Conservation (phyloP, 2,329 filamentous ascomycete genomes). For the Chrysoporthe cubensis region DNA sequence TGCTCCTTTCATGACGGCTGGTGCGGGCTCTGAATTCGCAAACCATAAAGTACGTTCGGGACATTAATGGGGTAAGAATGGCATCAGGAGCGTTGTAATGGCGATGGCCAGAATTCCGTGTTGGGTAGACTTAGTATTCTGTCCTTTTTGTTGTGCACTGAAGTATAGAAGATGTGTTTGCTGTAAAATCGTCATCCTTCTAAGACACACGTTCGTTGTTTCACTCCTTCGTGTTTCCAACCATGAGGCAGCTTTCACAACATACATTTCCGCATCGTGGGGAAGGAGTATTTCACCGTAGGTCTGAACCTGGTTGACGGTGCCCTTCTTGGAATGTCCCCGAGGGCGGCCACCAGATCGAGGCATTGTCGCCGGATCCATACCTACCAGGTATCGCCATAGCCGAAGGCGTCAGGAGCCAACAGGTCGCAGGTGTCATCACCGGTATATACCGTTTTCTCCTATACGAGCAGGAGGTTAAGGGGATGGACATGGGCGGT, state of each 20-base stretch:
- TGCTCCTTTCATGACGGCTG: background rate
- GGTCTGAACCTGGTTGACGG: too few relatives aligned
- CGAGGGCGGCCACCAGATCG: background rate
- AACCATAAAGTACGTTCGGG: too few relatives aligned
- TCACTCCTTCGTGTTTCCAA: background rate
- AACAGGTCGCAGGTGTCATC: background rate
- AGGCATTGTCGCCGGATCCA: background rate
- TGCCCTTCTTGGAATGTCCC: background rate
- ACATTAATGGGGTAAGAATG: too few relatives aligned
- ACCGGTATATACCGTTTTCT: slow-evolving; percentile 50
- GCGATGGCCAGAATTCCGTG: too few relatives aligned
- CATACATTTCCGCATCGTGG: slow-evolving; percentile 28
- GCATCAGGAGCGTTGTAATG: too few relatives aligned
- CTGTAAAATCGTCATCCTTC: background rate
- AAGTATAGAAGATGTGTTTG: too few relatives aligned
- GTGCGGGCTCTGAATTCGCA: too few relatives aligned
- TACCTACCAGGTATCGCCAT: background rate
- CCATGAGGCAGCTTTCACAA: slow-evolving; percentile 17
- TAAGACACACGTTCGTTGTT: background rate
- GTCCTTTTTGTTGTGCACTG: too few relatives aligned
- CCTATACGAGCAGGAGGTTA: slow-evolving; percentile 45
- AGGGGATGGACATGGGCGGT: slow-evolving; percentile 40
- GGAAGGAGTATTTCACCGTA: slow-evolving; percentile 28
- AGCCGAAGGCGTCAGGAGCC: background rate
- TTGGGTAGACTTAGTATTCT: background rate